Evolutionary conservation across 176 grass and related monocot genomes (phyloP), one percentile per base, ranked within the genome.

Genomic region (Aegilops umbellulata): DNA sequence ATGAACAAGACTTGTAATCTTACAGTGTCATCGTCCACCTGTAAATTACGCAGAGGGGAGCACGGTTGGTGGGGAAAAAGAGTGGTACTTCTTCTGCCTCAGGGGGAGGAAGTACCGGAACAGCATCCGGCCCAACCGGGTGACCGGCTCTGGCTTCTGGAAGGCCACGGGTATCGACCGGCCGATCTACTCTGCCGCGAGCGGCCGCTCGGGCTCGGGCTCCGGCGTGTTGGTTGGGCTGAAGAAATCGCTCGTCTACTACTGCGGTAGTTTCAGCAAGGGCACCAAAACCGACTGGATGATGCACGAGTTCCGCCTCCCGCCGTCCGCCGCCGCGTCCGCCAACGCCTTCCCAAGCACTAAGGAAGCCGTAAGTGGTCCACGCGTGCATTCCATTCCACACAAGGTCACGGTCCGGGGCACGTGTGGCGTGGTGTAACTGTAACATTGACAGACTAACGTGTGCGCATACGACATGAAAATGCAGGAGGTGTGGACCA

Each of bases 131-230:
- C 95, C 95, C 69, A 97, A 97, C 53, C 81, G 95, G 69, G 95
- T 97, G 57, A 97, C 92, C 17, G 90, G 81, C 26, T 97, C 95
- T 8, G 95, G 95, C 19, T 97, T 94, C 84, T 97, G 95, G 95
- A 97, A 97, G 81, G 95, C 95, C 3, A 97, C 95, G 1, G 95
- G 95, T 26, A 97, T 97, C 89, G 95, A 97, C 55, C 72, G 92
- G 10, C 95, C 90, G 35, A 92, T 97, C 84, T 94, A 90, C 80
- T 80, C 92, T 26, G 39, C 89, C 22, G 4, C 62, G 2, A 3
- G 22, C 53, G 11, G 36, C 36, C 7, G 36, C 36, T 38, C 19
- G 62, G 84, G 31, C 31, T 32, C 31, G 31, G 31, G 70, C 60
- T 39, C 53, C 73, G 90, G 84, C n/a, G 69, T 89, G 6, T 90